phyloP scores from a whole-genome alignment of 1,284 basidiomycete species.

The Pascua sp. region DNA sequence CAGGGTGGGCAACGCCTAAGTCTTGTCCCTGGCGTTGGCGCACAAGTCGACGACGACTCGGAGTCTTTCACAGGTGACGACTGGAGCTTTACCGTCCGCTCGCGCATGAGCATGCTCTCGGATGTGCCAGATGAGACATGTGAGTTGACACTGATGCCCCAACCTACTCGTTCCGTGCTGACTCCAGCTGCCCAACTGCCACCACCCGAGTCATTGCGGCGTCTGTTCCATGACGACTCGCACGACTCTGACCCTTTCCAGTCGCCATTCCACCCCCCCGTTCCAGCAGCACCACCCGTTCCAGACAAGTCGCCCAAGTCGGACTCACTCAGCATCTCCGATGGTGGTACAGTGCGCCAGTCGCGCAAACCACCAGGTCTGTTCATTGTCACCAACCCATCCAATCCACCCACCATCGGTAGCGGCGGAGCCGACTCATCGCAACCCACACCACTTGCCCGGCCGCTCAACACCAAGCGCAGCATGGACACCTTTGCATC shows the following conservation, averaged over 20 bases:
- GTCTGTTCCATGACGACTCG: conserved; percentile 48
- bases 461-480: conserved; percentile 15
- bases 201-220: conserved; percentile 45
- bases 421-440: conserved; percentile 12
- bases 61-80: conserved; percentile 33
- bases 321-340: not conserved
- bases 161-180: not conserved
- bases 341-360: conserved; percentile 12
- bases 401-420: conserved; percentile 11
- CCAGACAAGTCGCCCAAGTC: conserved; percentile 1
- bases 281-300: conserved; percentile 3
- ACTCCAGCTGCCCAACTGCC: conserved; percentile 4
- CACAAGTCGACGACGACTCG: conserved; percentile 42
- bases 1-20: conserved; percentile 75
- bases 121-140: conserved; percentile 25
- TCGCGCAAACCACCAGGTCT: conserved; percentile 16
- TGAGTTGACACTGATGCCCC: not conserved
- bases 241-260: conserved; percentile 43
- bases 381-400: conserved; percentile 23
- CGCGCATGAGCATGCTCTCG: conserved; percentile 39
- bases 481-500: conserved; percentile 33
- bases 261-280: conserved; percentile 23
- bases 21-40: conserved; percentile 57
- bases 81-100: conserved; percentile 49
- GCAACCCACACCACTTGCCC: conserved; percentile 27